Evolutionary conservation across 495 filamentous ascomycete species (phyloP).

Genomic region (Xylaria curta): DNA sequence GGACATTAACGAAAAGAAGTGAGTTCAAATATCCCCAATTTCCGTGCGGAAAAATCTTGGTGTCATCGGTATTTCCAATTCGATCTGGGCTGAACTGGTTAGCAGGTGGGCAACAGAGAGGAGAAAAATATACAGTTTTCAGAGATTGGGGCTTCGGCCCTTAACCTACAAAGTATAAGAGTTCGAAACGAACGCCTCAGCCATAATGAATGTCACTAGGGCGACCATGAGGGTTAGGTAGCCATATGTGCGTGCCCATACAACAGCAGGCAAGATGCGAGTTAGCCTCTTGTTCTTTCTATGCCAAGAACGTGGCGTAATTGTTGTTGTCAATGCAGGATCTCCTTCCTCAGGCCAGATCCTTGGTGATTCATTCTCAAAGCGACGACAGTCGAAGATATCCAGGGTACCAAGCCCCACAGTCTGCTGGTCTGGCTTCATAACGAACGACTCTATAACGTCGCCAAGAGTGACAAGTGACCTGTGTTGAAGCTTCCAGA

Average conservation of each 20-base stretch:
- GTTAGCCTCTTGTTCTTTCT: not conserved
- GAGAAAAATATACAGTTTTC: not conserved
- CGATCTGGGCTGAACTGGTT: not conserved
- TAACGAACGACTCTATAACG: constrained; percentile 31
- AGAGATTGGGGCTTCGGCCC: not conserved
- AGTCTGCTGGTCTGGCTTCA: constrained; percentile 24
- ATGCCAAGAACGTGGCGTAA: not conserved
- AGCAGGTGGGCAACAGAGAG: not conserved
- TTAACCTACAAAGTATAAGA: not conserved
- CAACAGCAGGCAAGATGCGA: not conserved
- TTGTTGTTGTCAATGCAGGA: not conserved
- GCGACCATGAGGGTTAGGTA: not conserved
- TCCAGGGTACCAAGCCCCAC: constrained; percentile 25
- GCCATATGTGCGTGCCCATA: too few relatives aligned
- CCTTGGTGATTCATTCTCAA: not conserved
- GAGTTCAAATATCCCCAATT: not conserved
- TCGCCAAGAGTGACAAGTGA: constrained; percentile 30
- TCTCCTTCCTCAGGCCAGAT: not conserved
- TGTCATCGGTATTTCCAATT: not conserved
- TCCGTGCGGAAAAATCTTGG: not conserved
- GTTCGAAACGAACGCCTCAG: not conserved
- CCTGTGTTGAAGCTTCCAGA: not conserved
- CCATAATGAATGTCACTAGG: not conserved
- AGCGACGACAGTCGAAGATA: constrained; percentile 14
- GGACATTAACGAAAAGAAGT: constrained; percentile 21